Evolutionary conservation across 148 eudicot species (phyloP), one percentile per base, ranked within the genome.

Genomic region (Cornus florida): DNA sequence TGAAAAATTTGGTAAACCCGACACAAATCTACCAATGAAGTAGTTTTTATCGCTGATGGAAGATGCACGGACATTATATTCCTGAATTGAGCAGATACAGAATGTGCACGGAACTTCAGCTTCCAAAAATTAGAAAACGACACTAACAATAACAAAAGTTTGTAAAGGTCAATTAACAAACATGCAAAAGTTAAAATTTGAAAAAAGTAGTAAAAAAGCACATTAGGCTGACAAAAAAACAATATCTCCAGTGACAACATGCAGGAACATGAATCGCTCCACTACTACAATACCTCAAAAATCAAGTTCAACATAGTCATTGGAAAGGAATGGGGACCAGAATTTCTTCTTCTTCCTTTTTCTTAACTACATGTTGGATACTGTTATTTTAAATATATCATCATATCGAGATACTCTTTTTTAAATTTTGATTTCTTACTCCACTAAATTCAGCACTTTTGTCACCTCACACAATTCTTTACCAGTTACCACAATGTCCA

Each of bases 21-120:
- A 70, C 8, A 87, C 90, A 82, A 96, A 96, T 78, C 97, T 86
- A 68, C 92, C 99, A 48, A 93, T 90, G 80, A 93, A 93, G 82
- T 89, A 93, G 84, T 91, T 91, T 85, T 93, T 96, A 72, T 96
- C 95, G 33, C 33, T 91, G 83, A 77, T 87, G 22, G 91, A 73
- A 64, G 91, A 80, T 12, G 97, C 81, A 66, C 90, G 90, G 1
- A 93, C 98, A 86, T 90, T 92, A 82, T 96, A 96, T 86, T 96
- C 99, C 99, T 93, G 77, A 16, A 87, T 33, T 73, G 43, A 64
- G 32, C 33, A 78, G 19, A 70, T 73, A n/a, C 71, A 78, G 70
- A 78, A 67, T 17, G 23, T 31, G 20, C 33, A 65, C n/a, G 35
- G 67, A 31, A 69, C 13, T 50, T 77, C 50, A 77, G 69, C 24